phyloP scores from a whole-genome alignment of 176 grass and related monocot species.

The Raddia guianensis region DNA sequence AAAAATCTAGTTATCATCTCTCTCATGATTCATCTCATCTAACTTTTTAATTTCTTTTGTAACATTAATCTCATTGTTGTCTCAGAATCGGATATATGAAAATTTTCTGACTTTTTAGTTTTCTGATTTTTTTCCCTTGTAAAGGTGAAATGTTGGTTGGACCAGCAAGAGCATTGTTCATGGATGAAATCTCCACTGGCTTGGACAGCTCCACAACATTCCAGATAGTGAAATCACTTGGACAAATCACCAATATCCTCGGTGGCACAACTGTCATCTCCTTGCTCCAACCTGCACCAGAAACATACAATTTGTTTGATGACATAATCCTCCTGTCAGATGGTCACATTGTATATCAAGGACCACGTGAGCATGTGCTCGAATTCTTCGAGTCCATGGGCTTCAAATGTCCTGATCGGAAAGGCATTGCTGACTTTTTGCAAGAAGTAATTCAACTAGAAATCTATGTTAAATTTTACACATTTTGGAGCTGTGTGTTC shows the following conservation, averaged over 20 bases:
- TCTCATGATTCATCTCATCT: not conserved
- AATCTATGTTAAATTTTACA: not conserved
- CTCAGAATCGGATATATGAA: not conserved
- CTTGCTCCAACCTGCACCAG: slow-evolving; percentile 64
- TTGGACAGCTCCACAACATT: slow-evolving; percentile 70
- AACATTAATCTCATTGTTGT: slow-evolving; percentile 22
- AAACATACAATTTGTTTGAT: slow-evolving; percentile 67
- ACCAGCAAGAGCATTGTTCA: slow-evolving; percentile 60
- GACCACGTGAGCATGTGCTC: slow-evolving; percentile 60
- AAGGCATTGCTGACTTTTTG: slow-evolving; percentile 69
- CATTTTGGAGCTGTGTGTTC: not conserved
- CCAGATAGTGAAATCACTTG: slow-evolving; percentile 67
- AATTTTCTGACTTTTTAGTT: slow-evolving; percentile 19
- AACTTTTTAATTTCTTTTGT: not conserved
- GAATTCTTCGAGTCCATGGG: slow-evolving; percentile 71
- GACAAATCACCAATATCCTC: slow-evolving; percentile 54
- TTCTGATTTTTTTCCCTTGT: not conserved
- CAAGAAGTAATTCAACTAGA: slow-evolving; percentile 51
- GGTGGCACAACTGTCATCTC: slow-evolving; percentile 62
- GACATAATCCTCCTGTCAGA: slow-evolving; percentile 69
- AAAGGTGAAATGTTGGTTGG: slow-evolving; percentile 78
- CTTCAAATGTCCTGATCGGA: slow-evolving; percentile 65
- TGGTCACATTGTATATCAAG: slow-evolving; percentile 72
- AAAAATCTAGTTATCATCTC: not conserved
- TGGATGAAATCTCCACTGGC: slow-evolving; percentile 82